Conservation (phyloP, 352 stramenopile genomes). For the Phytophthora pseudosyringae region DNA sequence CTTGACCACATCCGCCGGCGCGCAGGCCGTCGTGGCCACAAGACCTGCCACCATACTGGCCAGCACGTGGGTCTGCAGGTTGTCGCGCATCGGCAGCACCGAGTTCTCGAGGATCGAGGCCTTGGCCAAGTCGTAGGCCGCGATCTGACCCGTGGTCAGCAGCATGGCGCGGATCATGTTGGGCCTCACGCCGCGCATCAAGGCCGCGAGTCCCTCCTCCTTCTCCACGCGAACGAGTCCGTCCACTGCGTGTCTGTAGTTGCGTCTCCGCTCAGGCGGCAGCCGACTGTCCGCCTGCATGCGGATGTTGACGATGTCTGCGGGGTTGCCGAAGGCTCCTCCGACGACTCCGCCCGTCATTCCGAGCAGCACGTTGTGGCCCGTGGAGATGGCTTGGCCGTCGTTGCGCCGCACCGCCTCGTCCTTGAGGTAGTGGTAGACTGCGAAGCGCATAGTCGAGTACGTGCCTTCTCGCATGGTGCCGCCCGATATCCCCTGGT, state of each 20-base stretch:
- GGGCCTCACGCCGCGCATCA: constrained; percentile 76
- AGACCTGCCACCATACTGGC: constrained; percentile 81
- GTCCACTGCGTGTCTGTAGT: constrained; percentile 85
- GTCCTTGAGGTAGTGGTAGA: constrained; percentile 88
- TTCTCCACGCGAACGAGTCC: constrained; percentile 66
- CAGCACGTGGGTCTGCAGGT: constrained; percentile 75
- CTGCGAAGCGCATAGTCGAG: constrained; percentile 84
- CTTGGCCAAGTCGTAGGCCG: constrained; percentile 85
- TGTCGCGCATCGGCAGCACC: constrained; percentile 59
- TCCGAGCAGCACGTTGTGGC: constrained; percentile 73
- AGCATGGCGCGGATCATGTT: constrained; percentile 89
- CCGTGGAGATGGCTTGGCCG: constrained; percentile 68
- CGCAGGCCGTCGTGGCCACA: constrained; percentile 80
- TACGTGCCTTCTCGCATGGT: constrained; percentile 86
- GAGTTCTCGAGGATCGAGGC: constrained; percentile 51
- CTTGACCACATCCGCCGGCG: constrained; percentile 83
- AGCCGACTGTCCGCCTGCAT: constrained; percentile 84
- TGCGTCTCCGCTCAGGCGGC: constrained; percentile 65
- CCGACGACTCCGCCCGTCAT: constrained; percentile 75
- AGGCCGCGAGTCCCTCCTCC: constrained; percentile 67
- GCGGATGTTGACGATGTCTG: constrained; percentile 86
- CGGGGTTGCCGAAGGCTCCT: constrained; percentile 72
- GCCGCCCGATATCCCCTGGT: constrained; percentile 82
- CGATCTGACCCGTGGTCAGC: constrained; percentile 83
- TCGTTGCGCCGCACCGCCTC: constrained; percentile 68